Evolutionary conservation across 352 stramenopile species (phyloP).

Genomic region (Pythium volutum): DNA sequence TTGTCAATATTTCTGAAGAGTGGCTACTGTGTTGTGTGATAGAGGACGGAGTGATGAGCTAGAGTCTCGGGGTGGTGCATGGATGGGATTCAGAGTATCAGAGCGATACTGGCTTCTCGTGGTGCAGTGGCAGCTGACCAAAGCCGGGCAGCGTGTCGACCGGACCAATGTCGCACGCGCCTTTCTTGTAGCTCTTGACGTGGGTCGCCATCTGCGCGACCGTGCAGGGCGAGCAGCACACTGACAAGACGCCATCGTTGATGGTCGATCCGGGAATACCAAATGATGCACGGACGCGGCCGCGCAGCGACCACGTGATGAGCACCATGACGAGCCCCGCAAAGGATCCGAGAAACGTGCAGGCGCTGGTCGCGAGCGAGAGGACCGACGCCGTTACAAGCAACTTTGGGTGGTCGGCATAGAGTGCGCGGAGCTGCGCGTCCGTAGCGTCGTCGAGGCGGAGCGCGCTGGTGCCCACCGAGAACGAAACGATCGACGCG

Average conservation of each 20-base stretch:
- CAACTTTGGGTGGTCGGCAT: not conserved
- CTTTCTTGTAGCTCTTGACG: constrained; percentile 17
- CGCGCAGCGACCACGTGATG: not conserved
- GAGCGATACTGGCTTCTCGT: not conserved
- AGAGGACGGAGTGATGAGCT: too few species aligned
- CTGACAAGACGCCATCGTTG: not conserved
- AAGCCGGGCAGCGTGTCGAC: not conserved
- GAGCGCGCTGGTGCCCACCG: not conserved
- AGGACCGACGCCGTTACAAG: not conserved
- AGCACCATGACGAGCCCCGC: not conserved
- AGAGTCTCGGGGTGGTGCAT: too few species aligned
- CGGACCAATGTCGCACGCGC: constrained; percentile 2
- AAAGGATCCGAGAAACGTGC: not conserved
- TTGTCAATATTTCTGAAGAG: too few species aligned
- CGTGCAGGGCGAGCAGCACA: constrained; percentile 7
- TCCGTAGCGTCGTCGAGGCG: not conserved
- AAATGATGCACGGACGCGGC: not conserved
- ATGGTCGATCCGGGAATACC: not conserved
- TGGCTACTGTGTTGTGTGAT: too few species aligned
- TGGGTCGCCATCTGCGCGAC: constrained; percentile 16
- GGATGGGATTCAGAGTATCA: too few species aligned
- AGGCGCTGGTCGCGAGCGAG: not conserved
- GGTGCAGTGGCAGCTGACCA: not conserved
- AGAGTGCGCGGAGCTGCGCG: not conserved
- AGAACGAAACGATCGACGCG: not conserved